Evolutionary conservation across 2,329 filamentous ascomycete genomes (phyloP).

Genomic region (Apiospora phragmitis): DNA sequence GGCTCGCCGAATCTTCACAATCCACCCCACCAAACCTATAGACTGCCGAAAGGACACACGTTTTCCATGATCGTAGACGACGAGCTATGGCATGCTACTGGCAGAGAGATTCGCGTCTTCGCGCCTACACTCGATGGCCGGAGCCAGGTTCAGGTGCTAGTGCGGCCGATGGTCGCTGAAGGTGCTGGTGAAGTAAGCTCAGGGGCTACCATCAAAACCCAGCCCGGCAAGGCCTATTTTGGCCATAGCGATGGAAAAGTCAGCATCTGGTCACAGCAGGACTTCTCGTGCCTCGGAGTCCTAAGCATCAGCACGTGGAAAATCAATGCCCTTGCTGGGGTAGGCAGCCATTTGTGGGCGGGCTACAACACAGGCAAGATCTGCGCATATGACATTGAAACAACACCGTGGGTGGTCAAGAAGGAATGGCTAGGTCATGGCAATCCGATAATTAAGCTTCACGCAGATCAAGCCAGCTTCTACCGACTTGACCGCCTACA

Average conservation of each 20-base stretch:
- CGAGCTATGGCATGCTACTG: conserved; percentile 83
- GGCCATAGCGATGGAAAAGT: conserved; percentile 94
- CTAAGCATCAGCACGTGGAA: conserved; percentile 92
- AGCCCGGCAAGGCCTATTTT: conserved; percentile 80
- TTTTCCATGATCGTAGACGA: conserved; percentile 87
- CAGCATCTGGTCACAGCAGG: conserved; percentile 80
- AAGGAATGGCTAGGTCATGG: conserved; percentile 96
- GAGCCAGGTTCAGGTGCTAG: conserved; percentile 72
- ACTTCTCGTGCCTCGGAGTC: conserved; percentile 76
- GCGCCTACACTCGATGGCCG: conserved; percentile 69
- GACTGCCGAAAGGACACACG: conserved; percentile 77
- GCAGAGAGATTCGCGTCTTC: conserved; percentile 86
- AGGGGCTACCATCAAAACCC: conserved; percentile 71
- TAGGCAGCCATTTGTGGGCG: conserved; percentile 84
- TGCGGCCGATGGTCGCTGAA: conserved; percentile 68
- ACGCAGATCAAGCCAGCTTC: conserved; percentile 77
- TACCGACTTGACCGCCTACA: conserved; percentile 85
- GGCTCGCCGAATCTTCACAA: conserved; percentile 74
- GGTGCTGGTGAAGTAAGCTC: conserved; percentile 85
- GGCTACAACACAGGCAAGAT: conserved; percentile 93
- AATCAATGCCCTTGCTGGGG: conserved; percentile 82
- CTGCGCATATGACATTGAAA: conserved; percentile 84
- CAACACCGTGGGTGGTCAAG: conserved; percentile 82
- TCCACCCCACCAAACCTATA: conserved; percentile 71
- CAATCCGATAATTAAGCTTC: conserved; percentile 75